Evolutionary conservation across 257 asterid genomes (phyloP), one percentile per base, ranked within the genome.

Genomic region (Solanum virginianum): DNA sequence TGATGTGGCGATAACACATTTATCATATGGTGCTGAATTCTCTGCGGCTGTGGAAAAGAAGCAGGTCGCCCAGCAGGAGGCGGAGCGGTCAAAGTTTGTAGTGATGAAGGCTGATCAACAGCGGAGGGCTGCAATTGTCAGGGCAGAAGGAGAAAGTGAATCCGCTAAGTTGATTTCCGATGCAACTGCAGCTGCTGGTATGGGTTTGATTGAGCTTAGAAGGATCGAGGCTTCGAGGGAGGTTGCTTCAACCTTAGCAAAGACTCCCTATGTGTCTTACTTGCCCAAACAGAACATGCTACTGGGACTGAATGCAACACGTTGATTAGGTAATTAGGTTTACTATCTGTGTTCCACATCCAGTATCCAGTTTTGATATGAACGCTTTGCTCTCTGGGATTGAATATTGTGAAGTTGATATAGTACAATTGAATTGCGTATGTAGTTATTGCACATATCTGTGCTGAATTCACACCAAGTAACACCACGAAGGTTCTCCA

Each of bases 61-160:
- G 90, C 99, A 97, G 91, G 99, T 95, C 66, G 99, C 98, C 8
- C 98, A 95, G 89, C 99, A 97, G 89, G 98, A 97, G 91, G 99
- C 99, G 0, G 98, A 97, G 92, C 62, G 99, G 86, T 95, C 98
- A 17, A 97, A 94, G 84, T 97, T 97, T 62, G 97, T 97, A 18
- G 99, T 97, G 32, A 91, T 89, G 86, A 97, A 95, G 89, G 95
- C 97, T 0, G 99, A 96, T 56, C 92, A 95, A 88, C 84, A 95
- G 74, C 29, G 90, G 26, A 69, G 86, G 36, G 92, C 88, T 0
- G 82, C 90, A n/a, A 77, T 86, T 86, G 85, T 84, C 75, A 80
- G 91, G 88, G 92, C 91, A 16, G 93, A 91, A 75, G 93, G 91
- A n/a, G 92, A 91, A 85, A 88, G 93, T 84, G 92, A 91, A 69